Conservation (phyloP, 768 basidiomycete species). For the Lactarius evosmus region DNA sequence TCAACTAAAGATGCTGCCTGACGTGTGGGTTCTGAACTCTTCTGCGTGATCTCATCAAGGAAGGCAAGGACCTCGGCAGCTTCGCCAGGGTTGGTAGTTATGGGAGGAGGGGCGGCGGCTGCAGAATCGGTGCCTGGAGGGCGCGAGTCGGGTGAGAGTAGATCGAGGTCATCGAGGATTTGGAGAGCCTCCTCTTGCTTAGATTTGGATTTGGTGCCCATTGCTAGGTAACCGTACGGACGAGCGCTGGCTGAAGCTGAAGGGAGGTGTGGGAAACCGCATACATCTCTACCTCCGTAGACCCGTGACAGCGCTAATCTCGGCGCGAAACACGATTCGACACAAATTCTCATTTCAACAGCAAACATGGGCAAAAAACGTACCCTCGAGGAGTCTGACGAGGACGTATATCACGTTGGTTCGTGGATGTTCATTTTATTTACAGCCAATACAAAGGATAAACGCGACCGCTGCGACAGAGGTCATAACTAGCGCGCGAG, state of each 20-base stretch:
- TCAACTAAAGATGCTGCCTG: conserved; percentile 54
- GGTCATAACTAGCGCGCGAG: conserved; percentile 58
- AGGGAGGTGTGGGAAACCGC: not conserved
- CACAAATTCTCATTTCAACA: not conserved
- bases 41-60: conserved; percentile 93
- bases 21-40: conserved; percentile 75
- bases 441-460: not conserved
- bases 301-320: conserved; percentile 1
- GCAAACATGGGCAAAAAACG: conserved; percentile 7
- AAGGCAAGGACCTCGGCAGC: conserved; percentile 85
- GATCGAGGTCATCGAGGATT: conserved; percentile 93
- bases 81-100: conserved; percentile 52
- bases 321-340: too few relatives aligned
- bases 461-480: conserved; percentile 39
- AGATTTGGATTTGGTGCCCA: conserved; percentile 56
- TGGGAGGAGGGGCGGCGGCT: conserved; percentile 30
- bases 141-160: conserved; percentile 43
- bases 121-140: conserved; percentile 25
- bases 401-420: conserved; percentile 32
- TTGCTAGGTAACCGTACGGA: conserved; percentile 22
- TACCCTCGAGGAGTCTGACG: conserved; percentile 15
- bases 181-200: conserved; percentile 87
- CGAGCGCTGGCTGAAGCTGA: not conserved
- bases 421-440: conserved; percentile 13
- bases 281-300: not conserved